phyloP scores from a whole-genome alignment of 1,139 yeast genomes.

The Blastobotrys indianensis region DNA sequence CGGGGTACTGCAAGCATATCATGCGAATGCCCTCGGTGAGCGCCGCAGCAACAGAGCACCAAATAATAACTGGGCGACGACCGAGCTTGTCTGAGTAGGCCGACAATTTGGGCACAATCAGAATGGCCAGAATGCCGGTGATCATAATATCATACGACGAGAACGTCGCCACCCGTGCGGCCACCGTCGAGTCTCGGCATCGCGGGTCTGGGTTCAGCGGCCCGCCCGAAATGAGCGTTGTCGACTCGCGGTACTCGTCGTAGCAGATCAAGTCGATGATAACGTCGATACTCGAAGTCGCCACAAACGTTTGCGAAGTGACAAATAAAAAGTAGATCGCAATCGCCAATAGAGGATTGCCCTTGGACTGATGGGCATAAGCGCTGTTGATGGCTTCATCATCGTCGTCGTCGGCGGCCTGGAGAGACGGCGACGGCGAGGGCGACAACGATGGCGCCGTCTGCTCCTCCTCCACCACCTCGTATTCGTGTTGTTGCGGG shows the following conservation, averaged over 20 bases:
- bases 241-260: slow-evolving; percentile 5
- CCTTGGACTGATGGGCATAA: no score
- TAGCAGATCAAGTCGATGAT: slow-evolving; percentile 8
- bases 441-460: no score
- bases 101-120: slow-evolving; percentile 40
- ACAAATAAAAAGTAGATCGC: slow-evolving; percentile 4
- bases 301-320: slow-evolving; percentile 6
- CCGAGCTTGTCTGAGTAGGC: slow-evolving; percentile 63
- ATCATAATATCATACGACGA: slow-evolving; percentile 23
- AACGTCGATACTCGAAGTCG: slow-evolving; percentile 7
- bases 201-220: slow-evolving; percentile 20
- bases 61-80: slow-evolving; percentile 44
- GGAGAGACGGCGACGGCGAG: no score
- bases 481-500: no score
- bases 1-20: slow-evolving; percentile 26
- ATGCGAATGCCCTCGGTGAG: slow-evolving; percentile 25
- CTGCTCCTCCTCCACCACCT: no score
- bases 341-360: background rate
- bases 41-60: slow-evolving; percentile 29
- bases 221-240: background rate
- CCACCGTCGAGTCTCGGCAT: slow-evolving; percentile 22
- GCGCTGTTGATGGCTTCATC: no score
- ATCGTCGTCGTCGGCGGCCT: no score
- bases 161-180: slow-evolving; percentile 26
- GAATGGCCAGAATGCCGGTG: slow-evolving; percentile 21